Base-by-base conservation (phyloP, 2,329 filamentous ascomycete species). In the Phialemonium atrogriseum region DNA sequence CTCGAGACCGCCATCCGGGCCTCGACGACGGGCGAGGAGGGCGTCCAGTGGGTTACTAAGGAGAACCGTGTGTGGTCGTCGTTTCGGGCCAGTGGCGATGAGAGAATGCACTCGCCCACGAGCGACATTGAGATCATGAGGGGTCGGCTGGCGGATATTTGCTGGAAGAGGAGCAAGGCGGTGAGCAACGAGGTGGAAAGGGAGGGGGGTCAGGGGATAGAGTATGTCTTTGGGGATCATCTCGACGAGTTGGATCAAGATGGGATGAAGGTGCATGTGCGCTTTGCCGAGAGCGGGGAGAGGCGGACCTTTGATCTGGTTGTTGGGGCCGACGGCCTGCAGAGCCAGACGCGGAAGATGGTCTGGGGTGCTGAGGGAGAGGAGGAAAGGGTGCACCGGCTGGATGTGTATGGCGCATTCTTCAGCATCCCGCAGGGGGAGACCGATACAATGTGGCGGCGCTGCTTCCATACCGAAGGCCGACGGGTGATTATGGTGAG, bases 41-140 rank as follows among this genome's bases (percentile, higher is more conserved):
- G 73, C 4, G 16, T 70, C 1, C 43, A 56, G 19, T 42, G 72
- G n/a, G 56, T 74, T 16, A 57, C 73, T 42, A 35, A 38, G 0
- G 36, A 48, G 1, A 62, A 64, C 33, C 48, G 44, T 1, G 32
- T 43, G 3, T 47, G 50, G 24, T 70, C 62, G 11, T 51, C 47
- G 4, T 54, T 70, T 26, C 44, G 45, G 14, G 51, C 52, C 20
- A 60, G 62, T 40, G 52, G 54, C 30, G 49, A 60, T 0, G 64
- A 60, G 4, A 50, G 58, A 31, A 68, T 24, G 64, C 65, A 70
- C 43, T 52, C 50, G 7, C 48, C 73, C 17, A 70, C 66, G 0
- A 66, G 62, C 36, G 73, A 79, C 34, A 75, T 61, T 37, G 74
- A 79, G 52, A 69, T 79, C 29, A 68, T 79, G 60, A 57, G 73